phyloP scores from a whole-genome alignment of 176 grass and related monocot species.

The Oryza nivara region DNA sequence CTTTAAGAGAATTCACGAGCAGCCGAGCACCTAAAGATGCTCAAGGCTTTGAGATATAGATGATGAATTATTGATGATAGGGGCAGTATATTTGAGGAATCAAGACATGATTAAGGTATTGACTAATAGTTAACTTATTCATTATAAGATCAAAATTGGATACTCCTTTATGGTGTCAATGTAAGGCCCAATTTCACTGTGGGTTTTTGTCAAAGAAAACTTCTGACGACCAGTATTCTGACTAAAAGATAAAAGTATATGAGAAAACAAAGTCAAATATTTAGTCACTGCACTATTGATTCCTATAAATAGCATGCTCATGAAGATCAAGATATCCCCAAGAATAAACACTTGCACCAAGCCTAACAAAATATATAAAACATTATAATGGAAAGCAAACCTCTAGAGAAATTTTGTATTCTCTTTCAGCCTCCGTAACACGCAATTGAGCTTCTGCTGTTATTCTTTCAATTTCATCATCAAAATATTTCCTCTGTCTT shows the following conservation, averaged over 20 bases:
- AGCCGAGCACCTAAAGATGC: slow-evolving; percentile 4
- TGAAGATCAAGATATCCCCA: slow-evolving; percentile 1
- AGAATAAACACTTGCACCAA: background rate
- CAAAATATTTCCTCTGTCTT: slow-evolving; percentile 86
- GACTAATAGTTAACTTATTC: background rate
- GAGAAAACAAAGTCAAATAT: background rate
- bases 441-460: slow-evolving; percentile 78
- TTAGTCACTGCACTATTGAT: background rate
- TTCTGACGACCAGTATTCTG: background rate
- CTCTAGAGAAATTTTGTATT: slow-evolving; percentile 72
- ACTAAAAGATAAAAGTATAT: slow-evolving; percentile 14
- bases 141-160: slow-evolving; percentile 5
- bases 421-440: slow-evolving; percentile 74
- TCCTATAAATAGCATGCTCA: background rate
- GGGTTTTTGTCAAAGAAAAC: background rate
- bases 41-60: slow-evolving; percentile 5
- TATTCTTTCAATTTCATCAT: slow-evolving; percentile 92
- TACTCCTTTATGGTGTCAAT: background rate
- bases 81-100: background rate
- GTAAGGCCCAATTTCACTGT: background rate
- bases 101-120: slow-evolving; percentile 23
- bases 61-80: background rate
- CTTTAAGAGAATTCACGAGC: background rate
- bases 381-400: slow-evolving; percentile 51
- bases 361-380: slow-evolving; percentile 9